phyloP scores from a whole-genome alignment of 179 eudicot genomes.

The Spinacia oleracea region DNA sequence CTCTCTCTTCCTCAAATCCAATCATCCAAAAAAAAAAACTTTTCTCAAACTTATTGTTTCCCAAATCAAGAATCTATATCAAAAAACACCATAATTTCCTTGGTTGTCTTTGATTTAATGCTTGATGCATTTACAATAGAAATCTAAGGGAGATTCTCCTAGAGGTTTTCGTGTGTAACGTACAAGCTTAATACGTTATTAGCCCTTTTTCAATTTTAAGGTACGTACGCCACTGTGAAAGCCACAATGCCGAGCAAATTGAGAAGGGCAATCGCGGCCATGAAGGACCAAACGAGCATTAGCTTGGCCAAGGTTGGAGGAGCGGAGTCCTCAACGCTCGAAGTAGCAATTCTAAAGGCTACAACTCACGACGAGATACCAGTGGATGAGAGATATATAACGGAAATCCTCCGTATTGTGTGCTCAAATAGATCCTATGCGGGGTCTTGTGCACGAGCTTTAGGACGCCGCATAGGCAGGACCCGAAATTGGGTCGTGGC shows the following conservation, averaged over 20 bases:
- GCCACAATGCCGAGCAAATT: conserved; percentile 68
- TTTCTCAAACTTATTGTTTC: not conserved
- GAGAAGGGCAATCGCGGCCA: conserved; percentile 73
- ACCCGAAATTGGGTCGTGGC: conserved; percentile 86
- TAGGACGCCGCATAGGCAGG: conserved; percentile 77
- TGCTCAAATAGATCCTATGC: conserved; percentile 58
- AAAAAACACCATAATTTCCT: not conserved
- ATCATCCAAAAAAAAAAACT: not conserved
- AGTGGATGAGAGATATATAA: conserved; percentile 53
- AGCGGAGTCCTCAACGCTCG: conserved; percentile 51
- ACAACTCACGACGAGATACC: conserved; percentile 72
- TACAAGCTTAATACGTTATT: no score
- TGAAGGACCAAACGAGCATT: conserved; percentile 90
- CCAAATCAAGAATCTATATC: not conserved
- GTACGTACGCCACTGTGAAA: not conserved
- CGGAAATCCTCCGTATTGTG: conserved; percentile 45
- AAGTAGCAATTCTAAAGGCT: conserved; percentile 72
- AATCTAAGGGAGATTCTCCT: no score
- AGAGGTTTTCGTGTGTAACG: not conserved
- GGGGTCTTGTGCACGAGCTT: conserved; percentile 65
- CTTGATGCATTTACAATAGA: not conserved
- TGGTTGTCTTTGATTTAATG: no score
- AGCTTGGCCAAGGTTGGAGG: conserved; percentile 67
- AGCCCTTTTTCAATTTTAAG: not conserved
- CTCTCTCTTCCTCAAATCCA: not conserved